These are phyloP conservation scores for Austropuccinia psidii DNA, from an alignment of 1,284 basidiomycete species.

Conservation along the genomic window DNA sequence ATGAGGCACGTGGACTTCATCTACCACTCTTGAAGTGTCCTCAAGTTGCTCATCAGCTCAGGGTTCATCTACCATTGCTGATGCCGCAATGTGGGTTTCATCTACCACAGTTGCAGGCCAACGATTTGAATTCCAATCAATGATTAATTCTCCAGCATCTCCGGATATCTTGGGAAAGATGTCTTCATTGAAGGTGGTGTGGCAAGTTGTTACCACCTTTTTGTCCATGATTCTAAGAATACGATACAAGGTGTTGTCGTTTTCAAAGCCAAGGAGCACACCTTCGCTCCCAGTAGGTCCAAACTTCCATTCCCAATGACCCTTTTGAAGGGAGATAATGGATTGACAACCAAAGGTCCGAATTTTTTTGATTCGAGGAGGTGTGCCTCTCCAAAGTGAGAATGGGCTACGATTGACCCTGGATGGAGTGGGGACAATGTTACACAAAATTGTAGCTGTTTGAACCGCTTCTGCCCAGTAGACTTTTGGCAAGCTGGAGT, in stretches of 20 bases:
- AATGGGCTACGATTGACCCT: too few species aligned
- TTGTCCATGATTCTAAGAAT: not conserved
- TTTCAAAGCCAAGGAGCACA: not conserved
- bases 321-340: not conserved
- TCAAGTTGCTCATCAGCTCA: too few species aligned
- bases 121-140: not conserved
- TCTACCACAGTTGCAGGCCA: too few species aligned
- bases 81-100: too few species aligned
- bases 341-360: not conserved
- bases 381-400: too few species aligned
- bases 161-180: not conserved
- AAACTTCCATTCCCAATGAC: not conserved
- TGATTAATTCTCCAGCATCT: not conserved
- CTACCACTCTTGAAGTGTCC: too few species aligned
- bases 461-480: too few species aligned
- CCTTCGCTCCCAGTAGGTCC: not conserved
- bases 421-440: too few species aligned
- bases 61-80: too few species aligned
- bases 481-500: too few species aligned
- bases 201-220: not conserved
- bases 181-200: not conserved
- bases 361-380: not conserved
- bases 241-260: not conserved
- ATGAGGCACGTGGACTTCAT: too few species aligned
- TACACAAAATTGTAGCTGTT: too few species aligned